Base-by-base conservation (phyloP, 163 green algal genomes). In the Chlorella variabilis region DNA sequence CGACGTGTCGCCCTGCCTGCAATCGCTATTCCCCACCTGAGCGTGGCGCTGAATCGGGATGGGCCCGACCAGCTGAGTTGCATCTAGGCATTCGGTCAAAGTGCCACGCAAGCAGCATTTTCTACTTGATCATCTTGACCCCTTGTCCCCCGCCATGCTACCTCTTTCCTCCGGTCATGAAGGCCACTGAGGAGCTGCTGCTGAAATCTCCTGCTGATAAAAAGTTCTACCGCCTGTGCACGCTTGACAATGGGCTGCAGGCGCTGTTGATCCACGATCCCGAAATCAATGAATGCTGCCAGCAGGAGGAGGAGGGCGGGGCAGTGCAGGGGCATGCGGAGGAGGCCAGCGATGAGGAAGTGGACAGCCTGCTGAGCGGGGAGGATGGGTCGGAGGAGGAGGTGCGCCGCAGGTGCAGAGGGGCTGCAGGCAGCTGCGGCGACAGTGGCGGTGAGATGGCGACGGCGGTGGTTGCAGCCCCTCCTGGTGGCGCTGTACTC, bases 201-300 rank as follows among this genome's bases (percentile, higher is more conserved):
- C 75, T 77, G 48, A 77, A 79, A 65, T 85, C 80, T 21, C 82
- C 85, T 18, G 56, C 73, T 34, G 89, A 92, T 56, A 62, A 76
- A 38, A 67, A 78, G 9, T 49, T 80, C 29, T 93, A 93, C 65
- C 75, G 80, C 8, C 29, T 62, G 0, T 38, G 96, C 6, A 67
- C 78, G 2, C 80, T 98, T 15, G 31, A 75, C 1, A 97, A 98
- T 77, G 92, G 92, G 0, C 48, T 98, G 2, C 63, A 81, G 0
- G 91, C 90, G 23, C 78, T 98, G 42, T 79, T 98, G 18, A 96
- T 98, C 33, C 87, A 90, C 69, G 94, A 98, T 75, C 92, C 92
- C 0, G 89, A 96, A n/a, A 95, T 97, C 29, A 73, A 61, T 0
- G 45, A 58, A 23, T 45, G 51, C 3, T 5, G 49, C 11, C 70